phyloP scores from a whole-genome alignment of 805 yeast genomes.

The Myxozyma neglecta region DNA sequence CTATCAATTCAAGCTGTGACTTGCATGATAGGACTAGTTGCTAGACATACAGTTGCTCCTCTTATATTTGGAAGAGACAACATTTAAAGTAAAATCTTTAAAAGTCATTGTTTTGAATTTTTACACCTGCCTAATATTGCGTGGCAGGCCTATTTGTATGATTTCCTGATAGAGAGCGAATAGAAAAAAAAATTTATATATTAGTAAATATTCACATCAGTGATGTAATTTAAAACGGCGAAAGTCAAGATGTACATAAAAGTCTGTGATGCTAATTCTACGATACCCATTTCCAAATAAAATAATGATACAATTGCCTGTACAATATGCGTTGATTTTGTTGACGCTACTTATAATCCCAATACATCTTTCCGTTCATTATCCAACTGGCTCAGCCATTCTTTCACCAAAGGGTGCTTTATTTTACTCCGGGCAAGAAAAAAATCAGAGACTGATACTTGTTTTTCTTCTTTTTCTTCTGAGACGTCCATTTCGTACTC shows the following conservation, averaged over 20 bases:
- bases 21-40: constrained; percentile 57
- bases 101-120: neutral
- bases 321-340: no score
- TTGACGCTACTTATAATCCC: neutral
- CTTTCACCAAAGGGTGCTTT: constrained; percentile 42
- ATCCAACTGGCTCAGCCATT: constrained; percentile 62
- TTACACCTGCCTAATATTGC: neutral
- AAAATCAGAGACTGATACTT: constrained; percentile 64
- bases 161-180: no score
- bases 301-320: neutral
- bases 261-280: no score
- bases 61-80: constrained; percentile 89
- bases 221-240: no score
- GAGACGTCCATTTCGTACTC: constrained; percentile 72
- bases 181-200: no score
- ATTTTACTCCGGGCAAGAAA: constrained; percentile 60
- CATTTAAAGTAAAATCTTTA: constrained; percentile 12
- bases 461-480: constrained; percentile 43
- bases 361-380: constrained; percentile 43
- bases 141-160: neutral
- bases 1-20: constrained; percentile 52
- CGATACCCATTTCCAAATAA: no score
- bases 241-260: no score
- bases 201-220: no score
- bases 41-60: constrained; percentile 85